A percentile compares a stretch with the other conserved stretches of the same genome.
phyloP scores from a whole-genome alignment of 345 rosid species.

The Sapria himalayana region DNA sequence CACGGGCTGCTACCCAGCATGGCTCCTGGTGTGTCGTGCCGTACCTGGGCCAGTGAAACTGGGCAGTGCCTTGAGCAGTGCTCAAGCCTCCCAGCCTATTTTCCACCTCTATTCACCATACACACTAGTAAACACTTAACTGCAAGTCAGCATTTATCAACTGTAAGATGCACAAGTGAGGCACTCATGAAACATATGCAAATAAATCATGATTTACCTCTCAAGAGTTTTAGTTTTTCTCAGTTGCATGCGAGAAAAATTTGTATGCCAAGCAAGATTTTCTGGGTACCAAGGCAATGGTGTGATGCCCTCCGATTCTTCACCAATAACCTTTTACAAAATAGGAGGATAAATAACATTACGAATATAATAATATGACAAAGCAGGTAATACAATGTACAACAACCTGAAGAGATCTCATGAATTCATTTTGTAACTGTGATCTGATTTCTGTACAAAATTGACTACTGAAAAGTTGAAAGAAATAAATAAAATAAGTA shows the following conservation, averaged over 20 bases:
- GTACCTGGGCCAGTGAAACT: too few species aligned
- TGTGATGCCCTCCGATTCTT: slow-evolving; percentile 55
- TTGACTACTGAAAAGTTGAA: slow-evolving; percentile 48
- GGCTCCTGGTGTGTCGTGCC: too few species aligned
- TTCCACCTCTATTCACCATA: too few species aligned
- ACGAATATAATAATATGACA: background rate
- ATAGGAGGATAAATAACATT: background rate
- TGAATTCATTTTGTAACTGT: slow-evolving; percentile 66
- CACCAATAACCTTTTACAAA: slow-evolving; percentile 43
- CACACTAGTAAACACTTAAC: too few species aligned
- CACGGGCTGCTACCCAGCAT: too few species aligned
- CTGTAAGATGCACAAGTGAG: too few species aligned
- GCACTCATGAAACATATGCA: too few species aligned
- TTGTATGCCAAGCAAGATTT: slow-evolving; percentile 86
- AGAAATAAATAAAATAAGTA: slow-evolving; percentile 1
- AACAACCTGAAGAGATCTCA: slow-evolving; percentile 58
- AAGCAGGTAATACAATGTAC: slow-evolving; percentile 11
- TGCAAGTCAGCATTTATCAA: too few species aligned
- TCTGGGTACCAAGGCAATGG: slow-evolving; percentile 87
- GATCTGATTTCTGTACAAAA: slow-evolving; percentile 47
- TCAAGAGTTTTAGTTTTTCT: slow-evolving; percentile 79
- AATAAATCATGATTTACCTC: slow-evolving; percentile 23
- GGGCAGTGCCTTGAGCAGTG: too few species aligned
- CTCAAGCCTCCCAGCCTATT: too few species aligned
- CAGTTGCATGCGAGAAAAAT: slow-evolving; percentile 78